Evolutionary conservation across 2,329 filamentous ascomycete genomes (phyloP).

Genomic region (Cladorrhinum sp.): DNA sequence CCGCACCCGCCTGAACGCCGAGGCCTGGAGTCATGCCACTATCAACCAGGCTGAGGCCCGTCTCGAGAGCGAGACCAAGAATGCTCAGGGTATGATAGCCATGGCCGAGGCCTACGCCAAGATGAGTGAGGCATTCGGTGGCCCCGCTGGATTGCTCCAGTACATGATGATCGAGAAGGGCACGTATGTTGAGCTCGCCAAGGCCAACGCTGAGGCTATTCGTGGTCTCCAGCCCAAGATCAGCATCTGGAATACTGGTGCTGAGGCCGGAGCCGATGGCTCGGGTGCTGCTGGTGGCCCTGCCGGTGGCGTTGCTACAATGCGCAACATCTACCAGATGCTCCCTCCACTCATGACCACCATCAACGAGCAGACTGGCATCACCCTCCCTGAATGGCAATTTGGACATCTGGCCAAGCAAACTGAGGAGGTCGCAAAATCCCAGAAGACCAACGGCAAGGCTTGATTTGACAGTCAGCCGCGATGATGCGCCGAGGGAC

Average conservation of each 20-base stretch:
- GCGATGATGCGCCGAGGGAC: not conserved
- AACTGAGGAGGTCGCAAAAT: slow-evolving; percentile 37
- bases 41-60: slow-evolving; percentile 52
- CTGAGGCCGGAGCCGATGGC: slow-evolving; percentile 40
- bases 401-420: slow-evolving; percentile 49
- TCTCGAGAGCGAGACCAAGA: slow-evolving; percentile 58
- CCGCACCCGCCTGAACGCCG: slow-evolving; percentile 46
- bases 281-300: slow-evolving; percentile 37
- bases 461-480: not conserved
- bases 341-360: slow-evolving; percentile 79
- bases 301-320: slow-evolving; percentile 54
- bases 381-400: slow-evolving; percentile 75
- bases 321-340: slow-evolving; percentile 81
- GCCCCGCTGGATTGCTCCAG: slow-evolving; percentile 73
- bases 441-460: slow-evolving; percentile 37
- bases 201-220: slow-evolving; percentile 74
- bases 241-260: slow-evolving; percentile 82
- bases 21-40: slow-evolving; percentile 38
- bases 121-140: slow-evolving; percentile 70
- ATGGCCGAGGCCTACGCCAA: slow-evolving; percentile 79
- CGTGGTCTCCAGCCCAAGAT: slow-evolving; percentile 83
- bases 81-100: slow-evolving; percentile 72
- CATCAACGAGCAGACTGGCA: slow-evolving; percentile 86
- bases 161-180: slow-evolving; percentile 86
- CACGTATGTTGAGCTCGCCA: slow-evolving; percentile 72